A percentile compares a stretch with the other conserved stretches of the same genome.
phyloP scores from a whole-genome alignment of 1,284 basidiomycete genomes.

The Ceratobasidium theobromae region DNA sequence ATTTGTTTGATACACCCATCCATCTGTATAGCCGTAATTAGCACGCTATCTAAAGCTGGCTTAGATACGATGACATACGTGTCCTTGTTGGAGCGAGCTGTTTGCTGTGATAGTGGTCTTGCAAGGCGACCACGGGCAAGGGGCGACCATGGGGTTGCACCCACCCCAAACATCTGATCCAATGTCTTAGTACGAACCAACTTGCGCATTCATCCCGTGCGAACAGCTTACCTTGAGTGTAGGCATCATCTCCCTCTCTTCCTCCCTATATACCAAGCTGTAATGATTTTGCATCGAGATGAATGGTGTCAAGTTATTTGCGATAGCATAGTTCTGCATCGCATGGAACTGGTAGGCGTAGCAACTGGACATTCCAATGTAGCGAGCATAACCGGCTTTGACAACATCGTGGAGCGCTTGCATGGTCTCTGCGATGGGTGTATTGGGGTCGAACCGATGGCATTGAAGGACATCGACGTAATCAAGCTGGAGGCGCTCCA shows the following conservation, averaged over 20 bases:
- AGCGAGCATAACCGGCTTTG: slow-evolving; percentile 46
- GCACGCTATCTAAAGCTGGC: neutral
- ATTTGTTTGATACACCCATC: neutral
- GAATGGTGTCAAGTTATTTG: slow-evolving; percentile 46
- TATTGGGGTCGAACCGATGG: slow-evolving; percentile 48
- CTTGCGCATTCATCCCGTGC: neutral
- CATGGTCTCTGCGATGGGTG: slow-evolving; percentile 49
- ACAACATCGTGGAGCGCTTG: slow-evolving; percentile 50
- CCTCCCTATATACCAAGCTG: slow-evolving; percentile 40
- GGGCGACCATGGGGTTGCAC: slow-evolving; percentile 54
- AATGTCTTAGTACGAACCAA: slow-evolving; percentile 43
- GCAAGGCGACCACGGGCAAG: slow-evolving; percentile 52
- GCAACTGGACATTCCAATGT: slow-evolving; percentile 47
- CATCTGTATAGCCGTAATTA: neutral
- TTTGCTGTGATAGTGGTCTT: slow-evolving; percentile 46
- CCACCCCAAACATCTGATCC: slow-evolving; percentile 41
- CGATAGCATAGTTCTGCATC: slow-evolving; percentile 43
- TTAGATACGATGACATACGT: slow-evolving; percentile 38
- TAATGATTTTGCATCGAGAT: slow-evolving; percentile 49
- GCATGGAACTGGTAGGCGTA: slow-evolving; percentile 40
- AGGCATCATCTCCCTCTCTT: slow-evolving; percentile 43
- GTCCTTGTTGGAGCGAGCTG: slow-evolving; percentile 45
- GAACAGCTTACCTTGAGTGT: slow-evolving; percentile 23
- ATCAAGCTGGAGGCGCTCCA: no score
- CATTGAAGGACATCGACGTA: slow-evolving; percentile 44